A percentile compares a stretch with the other conserved stretches of the same genome.
phyloP scores from a whole-genome alignment of 73 alveolate genomes.

The Urostyla sp. region DNA sequence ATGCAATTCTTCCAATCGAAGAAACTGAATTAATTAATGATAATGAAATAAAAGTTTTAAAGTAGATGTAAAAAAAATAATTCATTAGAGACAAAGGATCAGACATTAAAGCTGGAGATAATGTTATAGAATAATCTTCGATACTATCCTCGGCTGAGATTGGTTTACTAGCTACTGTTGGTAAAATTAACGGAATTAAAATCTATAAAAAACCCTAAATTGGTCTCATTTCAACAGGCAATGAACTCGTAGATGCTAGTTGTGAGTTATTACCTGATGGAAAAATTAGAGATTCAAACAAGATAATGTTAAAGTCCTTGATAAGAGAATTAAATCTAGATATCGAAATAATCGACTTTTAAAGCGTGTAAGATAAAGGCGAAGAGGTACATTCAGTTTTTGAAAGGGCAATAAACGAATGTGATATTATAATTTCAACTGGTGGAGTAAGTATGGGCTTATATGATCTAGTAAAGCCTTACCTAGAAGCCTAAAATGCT shows the following conservation, averaged over 20 bases:
- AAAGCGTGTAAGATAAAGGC: conserved; percentile 58
- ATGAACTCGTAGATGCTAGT: conserved; percentile 68
- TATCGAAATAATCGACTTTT: conserved; percentile 6
- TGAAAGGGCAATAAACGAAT: conserved; percentile 30
- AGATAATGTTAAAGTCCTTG: conserved; percentile 68
- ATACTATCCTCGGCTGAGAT: conserved; percentile 62
- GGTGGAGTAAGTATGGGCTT: conserved; percentile 91
- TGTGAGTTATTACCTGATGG: conserved; percentile 62
- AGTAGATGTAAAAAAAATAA: conserved; percentile 31
- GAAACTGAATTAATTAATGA: conserved; percentile 29
- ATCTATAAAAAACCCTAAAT: conserved; percentile 62
- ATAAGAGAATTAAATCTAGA: conserved; percentile 23
- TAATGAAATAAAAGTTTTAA: conserved; percentile 1
- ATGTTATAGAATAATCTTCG: conserved; percentile 23
- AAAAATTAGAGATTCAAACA: conserved; percentile 80
- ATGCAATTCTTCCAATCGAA: conserved; percentile 82
- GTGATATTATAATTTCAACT: conserved; percentile 72
- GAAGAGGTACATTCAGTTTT: conserved; percentile 44
- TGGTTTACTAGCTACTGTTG: conserved; percentile 72
- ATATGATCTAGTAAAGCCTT: conserved; percentile 76
- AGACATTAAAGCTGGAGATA: conserved; percentile 60
- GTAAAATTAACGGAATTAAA: conserved; percentile 22
- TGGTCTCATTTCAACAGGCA: conserved; percentile 83
- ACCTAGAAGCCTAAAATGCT: conserved; percentile 66
- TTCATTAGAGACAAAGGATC: conserved; percentile 70